Percentiles rank a stretch among this genome's conserved stretches.
phyloP scores from a whole-genome alignment of 1,139 yeast genomes.

The Kluyveromyces sp. region DNA sequence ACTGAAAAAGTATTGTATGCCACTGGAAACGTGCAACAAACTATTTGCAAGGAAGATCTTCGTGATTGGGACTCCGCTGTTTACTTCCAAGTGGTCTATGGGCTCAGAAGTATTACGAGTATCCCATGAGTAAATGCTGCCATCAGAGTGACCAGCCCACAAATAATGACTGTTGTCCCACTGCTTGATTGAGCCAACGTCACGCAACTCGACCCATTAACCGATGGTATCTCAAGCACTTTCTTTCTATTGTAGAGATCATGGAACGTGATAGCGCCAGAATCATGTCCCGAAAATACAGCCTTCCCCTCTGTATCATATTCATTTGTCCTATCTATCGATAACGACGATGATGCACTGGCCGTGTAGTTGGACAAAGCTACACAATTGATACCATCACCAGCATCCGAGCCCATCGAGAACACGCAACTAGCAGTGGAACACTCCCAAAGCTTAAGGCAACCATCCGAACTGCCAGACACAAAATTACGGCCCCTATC shows the following conservation, averaged over 20 bases:
- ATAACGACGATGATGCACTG: neutral
- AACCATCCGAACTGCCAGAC: conserved; percentile 45
- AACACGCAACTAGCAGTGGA: conserved; percentile 43
- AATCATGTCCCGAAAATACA: conserved; percentile 41
- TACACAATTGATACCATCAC: conserved; percentile 32
- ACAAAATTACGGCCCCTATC: conserved; percentile 62
- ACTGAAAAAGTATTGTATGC: conserved; percentile 1
- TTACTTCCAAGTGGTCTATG: conserved; percentile 10
- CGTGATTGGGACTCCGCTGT: conserved; percentile 14
- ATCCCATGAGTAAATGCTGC: conserved; percentile 39
- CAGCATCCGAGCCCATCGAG: conserved; percentile 35
- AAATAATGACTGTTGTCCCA: conserved; percentile 17
- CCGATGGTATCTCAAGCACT: conserved; percentile 16
- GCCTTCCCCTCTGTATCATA: conserved; percentile 36
- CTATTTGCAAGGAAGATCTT: conserved; percentile 7
- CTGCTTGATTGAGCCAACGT: conserved; percentile 9
- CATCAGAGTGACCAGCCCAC: conserved; percentile 42
- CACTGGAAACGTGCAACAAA: conserved; percentile 11
- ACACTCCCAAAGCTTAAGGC: conserved; percentile 60
- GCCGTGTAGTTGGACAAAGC: conserved; percentile 3
- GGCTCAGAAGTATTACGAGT: conserved; percentile 17
- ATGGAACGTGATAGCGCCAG: conserved; percentile 40
- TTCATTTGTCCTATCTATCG: conserved; percentile 21
- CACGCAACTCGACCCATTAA: conserved; percentile 15
- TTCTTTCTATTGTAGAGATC: conserved; percentile 29